phyloP scores from a whole-genome alignment of 1,139 yeast species.

The Taphrina wiesneri region DNA sequence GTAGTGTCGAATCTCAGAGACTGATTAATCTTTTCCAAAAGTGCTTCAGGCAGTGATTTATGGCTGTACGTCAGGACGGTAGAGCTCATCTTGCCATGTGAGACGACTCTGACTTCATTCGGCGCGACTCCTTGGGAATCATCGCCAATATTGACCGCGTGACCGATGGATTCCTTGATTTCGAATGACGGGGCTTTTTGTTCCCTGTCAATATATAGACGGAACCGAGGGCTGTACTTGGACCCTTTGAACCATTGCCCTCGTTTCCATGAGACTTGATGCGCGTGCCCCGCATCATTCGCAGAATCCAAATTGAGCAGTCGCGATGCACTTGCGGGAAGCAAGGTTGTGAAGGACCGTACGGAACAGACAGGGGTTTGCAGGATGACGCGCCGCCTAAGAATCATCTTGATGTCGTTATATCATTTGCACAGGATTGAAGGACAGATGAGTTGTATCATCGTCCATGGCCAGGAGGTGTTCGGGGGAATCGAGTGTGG shows the following conservation, averaged over 20 bases:
- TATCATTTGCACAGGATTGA: no score
- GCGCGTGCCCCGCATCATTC: background rate
- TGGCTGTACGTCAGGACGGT: background rate
- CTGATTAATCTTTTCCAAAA: background rate
- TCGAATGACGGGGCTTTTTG: background rate
- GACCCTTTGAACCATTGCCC: background rate
- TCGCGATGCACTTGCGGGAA: conserved; percentile 5
- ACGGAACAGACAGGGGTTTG: background rate
- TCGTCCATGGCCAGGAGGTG: no score
- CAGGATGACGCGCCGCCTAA: background rate
- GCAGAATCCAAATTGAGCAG: conserved; percentile 8
- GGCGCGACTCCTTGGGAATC: background rate
- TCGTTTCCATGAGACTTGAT: background rate
- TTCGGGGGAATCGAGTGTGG: background rate
- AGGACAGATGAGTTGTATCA: no score
- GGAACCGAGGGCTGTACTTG: conserved; percentile 15
- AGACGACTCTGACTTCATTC: background rate
- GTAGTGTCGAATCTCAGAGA: conserved; percentile 12
- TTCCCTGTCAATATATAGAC: conserved; percentile 3
- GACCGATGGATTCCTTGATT: conserved; percentile 1
- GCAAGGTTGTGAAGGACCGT: background rate
- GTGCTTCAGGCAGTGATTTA: background rate
- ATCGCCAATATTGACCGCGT: background rate
- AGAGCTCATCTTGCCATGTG: background rate
- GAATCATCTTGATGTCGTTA: conserved; percentile 1